Conservation (phyloP, 2,329 filamentous ascomycete genomes). For the Penicillium sp. region DNA sequence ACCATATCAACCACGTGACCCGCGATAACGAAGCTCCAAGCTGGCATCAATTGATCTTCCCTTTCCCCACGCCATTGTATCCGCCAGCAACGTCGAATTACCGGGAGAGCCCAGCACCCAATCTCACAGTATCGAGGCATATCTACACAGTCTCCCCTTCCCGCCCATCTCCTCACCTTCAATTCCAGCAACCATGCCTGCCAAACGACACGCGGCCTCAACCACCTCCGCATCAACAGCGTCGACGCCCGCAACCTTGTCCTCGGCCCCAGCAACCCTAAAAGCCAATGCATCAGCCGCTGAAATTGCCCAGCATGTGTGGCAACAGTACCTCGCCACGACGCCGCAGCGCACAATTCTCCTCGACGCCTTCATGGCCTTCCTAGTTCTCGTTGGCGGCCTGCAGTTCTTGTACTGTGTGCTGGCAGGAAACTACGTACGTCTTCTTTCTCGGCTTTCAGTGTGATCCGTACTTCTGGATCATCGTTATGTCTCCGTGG, state of each 20-base stretch:
- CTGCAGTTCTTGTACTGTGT: constrained; percentile 93
- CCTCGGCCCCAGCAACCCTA: constrained; percentile 36
- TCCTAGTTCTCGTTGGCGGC: constrained; percentile 79
- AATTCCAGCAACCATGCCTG: constrained; percentile 24
- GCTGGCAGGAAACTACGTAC: constrained; percentile 87
- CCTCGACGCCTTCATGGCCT: constrained; percentile 85
- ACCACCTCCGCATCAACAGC: constrained; percentile 27
- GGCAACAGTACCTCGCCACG: constrained; percentile 72
- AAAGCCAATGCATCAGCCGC: constrained; percentile 41
- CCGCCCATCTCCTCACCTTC: constrained; percentile 7
- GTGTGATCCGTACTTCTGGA: no score
- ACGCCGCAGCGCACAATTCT: constrained; percentile 92
- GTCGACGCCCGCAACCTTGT: constrained; percentile 28
- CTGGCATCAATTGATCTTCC: constrained; percentile 24
- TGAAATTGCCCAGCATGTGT: constrained; percentile 67
- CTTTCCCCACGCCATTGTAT: constrained; percentile 19
- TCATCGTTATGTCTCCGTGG: neutral
- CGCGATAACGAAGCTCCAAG: constrained; percentile 28
- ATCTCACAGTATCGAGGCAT: neutral
- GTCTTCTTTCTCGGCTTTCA: constrained; percentile 37
- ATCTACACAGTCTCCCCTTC: constrained; percentile 28
- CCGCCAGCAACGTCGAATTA: neutral
- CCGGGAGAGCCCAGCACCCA: neutral
- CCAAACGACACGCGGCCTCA: constrained; percentile 31
- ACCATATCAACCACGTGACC: constrained; percentile 20